Evolutionary conservation across 331 rosid species (phyloP), one percentile per base, ranked within the genome.

Genomic region (Quercus tomentella): DNA sequence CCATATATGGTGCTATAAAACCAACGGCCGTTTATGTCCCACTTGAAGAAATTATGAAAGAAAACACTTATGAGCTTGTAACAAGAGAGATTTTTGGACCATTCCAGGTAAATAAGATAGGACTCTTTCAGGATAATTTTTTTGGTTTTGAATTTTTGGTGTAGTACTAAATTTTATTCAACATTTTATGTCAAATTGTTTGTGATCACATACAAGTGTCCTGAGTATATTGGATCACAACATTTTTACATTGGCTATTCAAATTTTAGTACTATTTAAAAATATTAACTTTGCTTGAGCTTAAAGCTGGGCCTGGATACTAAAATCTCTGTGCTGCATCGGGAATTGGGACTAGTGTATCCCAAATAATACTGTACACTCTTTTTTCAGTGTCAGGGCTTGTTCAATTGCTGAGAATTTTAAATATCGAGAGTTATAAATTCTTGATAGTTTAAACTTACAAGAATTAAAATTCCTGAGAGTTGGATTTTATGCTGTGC

Each of bases 41-140:
- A 4, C 89, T 95, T 16, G 93, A 91, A 85, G 94, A 93, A 86
- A 87, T 95, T 49, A 18, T 93, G 90, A 93, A 93, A 85, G 91
- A 79, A 30, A 85, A 83, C 4, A 89, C 90, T 76, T 95, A 86
- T 72, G 96, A 83, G 30, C 98, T 93, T 26, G 99, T 88, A 20
- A 93, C 99, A 15, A 89, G 61, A 82, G 99, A 95, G 86, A 91
- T 95, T 43, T 95, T 95, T 70, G 96, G 98, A 76, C 99, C 99
- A 33, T 95, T 93, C 71, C 98, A 95, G 97, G 98, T 95, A 88
- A 84, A 61, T 41, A 74, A 30, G 26, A 22, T 56, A 10, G 58
- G 15, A 41, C 31, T 12, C 62, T 67, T 18, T 20, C n/a, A 67
- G 18, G 18, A 6, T 26, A 35, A 65, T 60, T 60, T 5, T 22